phyloP scores from a whole-genome alignment of 352 stramenopile species.

The Globisporangium cederbergense region DNA sequence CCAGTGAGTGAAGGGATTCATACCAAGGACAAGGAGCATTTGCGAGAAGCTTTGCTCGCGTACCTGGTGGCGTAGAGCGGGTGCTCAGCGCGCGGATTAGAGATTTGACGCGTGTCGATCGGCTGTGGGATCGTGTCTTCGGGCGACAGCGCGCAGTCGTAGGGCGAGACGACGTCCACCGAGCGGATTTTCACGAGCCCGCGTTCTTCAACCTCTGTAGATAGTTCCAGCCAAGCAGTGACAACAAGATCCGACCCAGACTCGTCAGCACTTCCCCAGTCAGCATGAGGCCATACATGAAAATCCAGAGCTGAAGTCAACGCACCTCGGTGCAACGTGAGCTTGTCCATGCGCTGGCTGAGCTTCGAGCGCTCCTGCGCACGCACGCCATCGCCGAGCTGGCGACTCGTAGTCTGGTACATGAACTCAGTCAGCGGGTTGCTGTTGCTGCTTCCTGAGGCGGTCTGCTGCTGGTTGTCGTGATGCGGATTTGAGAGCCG shows the following conservation, averaged over 20 bases:
- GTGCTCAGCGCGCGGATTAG: conserved; percentile 53
- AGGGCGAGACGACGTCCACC: conserved; percentile 50
- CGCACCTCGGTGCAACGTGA: conserved; percentile 57
- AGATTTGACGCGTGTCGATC: conserved; percentile 62
- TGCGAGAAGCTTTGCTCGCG: background rate
- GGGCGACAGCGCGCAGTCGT: conserved; percentile 45
- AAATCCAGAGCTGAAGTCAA: background rate
- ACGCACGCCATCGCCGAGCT: conserved; percentile 44
- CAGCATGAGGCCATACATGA: background rate
- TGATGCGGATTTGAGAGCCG: conserved; percentile 29
- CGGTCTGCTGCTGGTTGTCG: conserved; percentile 26
- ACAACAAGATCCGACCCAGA: background rate
- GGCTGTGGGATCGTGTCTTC: conserved; percentile 48
- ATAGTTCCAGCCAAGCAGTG: background rate
- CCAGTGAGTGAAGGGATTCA: background rate
- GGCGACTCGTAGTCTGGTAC: conserved; percentile 69
- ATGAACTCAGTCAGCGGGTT: conserved; percentile 65
- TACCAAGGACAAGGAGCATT: background rate
- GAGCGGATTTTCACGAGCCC: conserved; percentile 47
- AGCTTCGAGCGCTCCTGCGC: conserved; percentile 46
- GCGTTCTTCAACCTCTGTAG: conserved; percentile 54
- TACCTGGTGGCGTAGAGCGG: conserved; percentile 74
- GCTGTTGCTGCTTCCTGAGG: background rate
- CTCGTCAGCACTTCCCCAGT: conserved; percentile 2
- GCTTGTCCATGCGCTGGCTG: conserved; percentile 78